Evolutionary conservation across 805 yeast species (phyloP), one percentile per base, ranked within the genome.

Genomic region (Candida manassasensis): DNA sequence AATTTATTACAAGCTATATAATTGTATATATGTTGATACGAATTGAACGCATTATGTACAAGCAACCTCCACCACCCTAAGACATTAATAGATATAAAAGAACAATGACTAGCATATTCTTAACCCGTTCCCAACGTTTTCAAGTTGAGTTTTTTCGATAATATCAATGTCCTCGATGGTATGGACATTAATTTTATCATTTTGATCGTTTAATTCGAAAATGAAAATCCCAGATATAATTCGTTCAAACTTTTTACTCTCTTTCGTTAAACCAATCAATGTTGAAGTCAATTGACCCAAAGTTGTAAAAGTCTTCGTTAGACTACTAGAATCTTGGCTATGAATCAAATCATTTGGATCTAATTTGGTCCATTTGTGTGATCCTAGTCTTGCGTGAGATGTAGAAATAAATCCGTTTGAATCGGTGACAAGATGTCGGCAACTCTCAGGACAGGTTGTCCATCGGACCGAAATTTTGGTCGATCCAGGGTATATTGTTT

Each of bases 141-240:
- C 55, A 16, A 54, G 32, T 34, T 54, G 61, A 5, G 52, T 42
- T 28, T 47, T 67, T 46, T 79, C 84, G 16, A 75, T 55, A 29
- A 80, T 63, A 40, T 80, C 81, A 37, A 83, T 67, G 45, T 79
- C 72, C 45, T 83, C 90, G 21, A 83, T 67, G 2, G 84, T 78
- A 49, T 81, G 85, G 4, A 77, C 84, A 5, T 65, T 30, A 21
- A 83, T 73, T 40, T 63, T 52, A 38, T 73, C 69, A 49, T 79
- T 78, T n/a, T 62, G 59, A 16, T 67, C 68, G 47, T 70, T 75
- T 38, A 83, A 61, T 48, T 82, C 89, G 49, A 81, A 81, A 6
- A 80, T 66, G 47, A 82, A 82, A 3, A 78, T 53, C 1, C 89
- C 90, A 36, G 61, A 58, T 4, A 67, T 52, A 3, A 69, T 58